These are phyloP conservation scores for Magnaporthales sp. DNA, from an alignment of 2,329 filamentous ascomycete genomes.

Conservation along the genomic window DNA sequence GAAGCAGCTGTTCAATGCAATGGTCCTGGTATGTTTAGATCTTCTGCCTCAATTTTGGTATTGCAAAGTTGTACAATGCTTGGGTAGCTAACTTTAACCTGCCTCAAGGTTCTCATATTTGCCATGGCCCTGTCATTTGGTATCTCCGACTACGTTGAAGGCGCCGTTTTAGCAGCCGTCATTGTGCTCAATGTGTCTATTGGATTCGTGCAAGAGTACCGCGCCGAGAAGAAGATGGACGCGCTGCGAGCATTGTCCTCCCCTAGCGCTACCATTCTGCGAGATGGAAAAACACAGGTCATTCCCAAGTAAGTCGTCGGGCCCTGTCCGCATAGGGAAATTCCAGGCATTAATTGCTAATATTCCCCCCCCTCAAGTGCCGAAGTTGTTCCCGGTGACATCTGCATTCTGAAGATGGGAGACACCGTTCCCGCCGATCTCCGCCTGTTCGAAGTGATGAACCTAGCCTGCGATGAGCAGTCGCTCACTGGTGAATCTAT, in stretches of 20 bases:
- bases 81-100: neutral
- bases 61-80: neutral
- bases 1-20: slow-evolving; percentile 68
- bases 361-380: slow-evolving; percentile 26
- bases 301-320: slow-evolving; percentile 43
- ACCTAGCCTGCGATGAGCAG: slow-evolving; percentile 71
- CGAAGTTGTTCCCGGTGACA: slow-evolving; percentile 63
- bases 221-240: slow-evolving; percentile 60
- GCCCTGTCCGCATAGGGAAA: neutral
- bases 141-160: slow-evolving; percentile 39
- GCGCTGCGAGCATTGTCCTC: slow-evolving; percentile 52
- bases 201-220: slow-evolving; percentile 57
- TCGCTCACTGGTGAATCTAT: slow-evolving; percentile 70
- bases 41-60: slow-evolving; percentile 13
- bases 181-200: slow-evolving; percentile 58
- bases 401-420: slow-evolving; percentile 59
- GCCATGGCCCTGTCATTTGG: slow-evolving; percentile 66
- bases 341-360: neutral
- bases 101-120: slow-evolving; percentile 63
- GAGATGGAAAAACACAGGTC: slow-evolving; percentile 48
- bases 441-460: slow-evolving; percentile 64
- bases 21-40: slow-evolving; percentile 52
- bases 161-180: slow-evolving; percentile 23
- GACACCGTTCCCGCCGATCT: slow-evolving; percentile 69
- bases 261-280: slow-evolving; percentile 53